Evolutionary conservation across 345 rosid genomes (phyloP).

Genomic region (Iberis pinnata): DNA sequence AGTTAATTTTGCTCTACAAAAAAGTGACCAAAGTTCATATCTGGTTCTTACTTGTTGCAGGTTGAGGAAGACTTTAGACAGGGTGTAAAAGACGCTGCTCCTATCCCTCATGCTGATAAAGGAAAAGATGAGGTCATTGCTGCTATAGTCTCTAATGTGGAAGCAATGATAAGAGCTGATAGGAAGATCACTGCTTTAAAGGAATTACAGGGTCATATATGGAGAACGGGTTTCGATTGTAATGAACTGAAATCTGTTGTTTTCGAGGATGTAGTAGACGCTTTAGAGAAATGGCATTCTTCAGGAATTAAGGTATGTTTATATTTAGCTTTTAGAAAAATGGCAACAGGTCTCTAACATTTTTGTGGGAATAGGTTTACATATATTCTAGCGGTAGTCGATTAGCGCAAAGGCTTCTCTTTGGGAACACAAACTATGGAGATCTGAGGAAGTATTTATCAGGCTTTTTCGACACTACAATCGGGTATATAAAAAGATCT

Average conservation of each 20-base stretch:
- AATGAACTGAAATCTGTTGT: slow-evolving; percentile 73
- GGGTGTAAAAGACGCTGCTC: slow-evolving; percentile 60
- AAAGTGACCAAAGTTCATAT: slow-evolving; percentile 19
- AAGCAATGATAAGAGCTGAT: slow-evolving; percentile 90
- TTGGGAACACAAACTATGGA: slow-evolving; percentile 77
- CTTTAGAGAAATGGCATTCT: slow-evolving; percentile 80
- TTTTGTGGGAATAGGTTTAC: slow-evolving; percentile 50
- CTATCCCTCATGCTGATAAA: slow-evolving; percentile 58
- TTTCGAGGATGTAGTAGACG: slow-evolving; percentile 78
- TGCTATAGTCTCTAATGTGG: slow-evolving; percentile 77
- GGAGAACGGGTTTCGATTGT: slow-evolving; percentile 79
- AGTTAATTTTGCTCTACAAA: not conserved
- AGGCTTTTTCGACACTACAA: slow-evolving; percentile 76
- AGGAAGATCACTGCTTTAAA: slow-evolving; percentile 90
- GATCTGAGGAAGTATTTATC: slow-evolving; percentile 76
- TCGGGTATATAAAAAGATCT: slow-evolving; percentile 49
- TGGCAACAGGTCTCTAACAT: not conserved
- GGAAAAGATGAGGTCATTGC: slow-evolving; percentile 78
- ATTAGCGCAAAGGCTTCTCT: slow-evolving; percentile 83
- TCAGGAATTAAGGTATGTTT: slow-evolving; percentile 63
- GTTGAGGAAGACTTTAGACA: slow-evolving; percentile 67
- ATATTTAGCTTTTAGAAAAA: slow-evolving; percentile 7
- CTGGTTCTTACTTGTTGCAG: slow-evolving; percentile 31
- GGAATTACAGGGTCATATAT: slow-evolving; percentile 98
- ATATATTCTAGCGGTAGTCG: slow-evolving; percentile 97